Percentiles rank a stretch among this genome's conserved stretches.
Conservation (phyloP, 495 filamentous ascomycete species). For the Aspergillus sclerotioniger region DNA sequence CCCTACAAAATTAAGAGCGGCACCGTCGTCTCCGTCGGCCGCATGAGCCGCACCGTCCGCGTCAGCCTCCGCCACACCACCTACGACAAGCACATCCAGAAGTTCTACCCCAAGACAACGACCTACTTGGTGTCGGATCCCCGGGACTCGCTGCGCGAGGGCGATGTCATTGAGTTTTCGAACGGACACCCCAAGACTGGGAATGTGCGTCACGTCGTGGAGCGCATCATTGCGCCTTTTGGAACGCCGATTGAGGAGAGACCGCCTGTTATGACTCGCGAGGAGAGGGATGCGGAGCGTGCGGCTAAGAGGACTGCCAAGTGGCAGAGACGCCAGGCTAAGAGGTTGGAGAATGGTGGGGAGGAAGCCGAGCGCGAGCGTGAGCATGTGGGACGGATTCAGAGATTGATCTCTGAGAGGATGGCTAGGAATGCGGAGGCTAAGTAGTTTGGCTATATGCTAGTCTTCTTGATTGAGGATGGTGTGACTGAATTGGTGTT, state of each 20-base stretch:
- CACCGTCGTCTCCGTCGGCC: constrained; percentile 45
- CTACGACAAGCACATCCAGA: constrained; percentile 42
- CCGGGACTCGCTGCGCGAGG: constrained; percentile 64
- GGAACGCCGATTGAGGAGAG: constrained; percentile 60
- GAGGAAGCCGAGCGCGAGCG: constrained; percentile 1
- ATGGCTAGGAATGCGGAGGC: neutral
- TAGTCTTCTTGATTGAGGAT: too few species aligned
- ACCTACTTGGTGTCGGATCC: constrained; percentile 71
- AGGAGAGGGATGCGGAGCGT: constrained; percentile 54
- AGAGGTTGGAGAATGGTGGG: constrained; percentile 20
- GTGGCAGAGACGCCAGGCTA: constrained; percentile 43
- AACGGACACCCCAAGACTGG: constrained; percentile 63
- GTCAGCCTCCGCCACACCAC: constrained; percentile 35
- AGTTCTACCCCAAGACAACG: constrained; percentile 41
- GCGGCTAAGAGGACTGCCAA: constrained; percentile 50
- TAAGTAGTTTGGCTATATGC: too few species aligned
- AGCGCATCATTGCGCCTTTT: constrained; percentile 72
- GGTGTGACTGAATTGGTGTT: too few species aligned
- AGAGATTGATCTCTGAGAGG: constrained; percentile 18
- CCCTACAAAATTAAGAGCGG: constrained; percentile 40
- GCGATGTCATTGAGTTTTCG: constrained; percentile 78
- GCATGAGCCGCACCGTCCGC: constrained; percentile 45
- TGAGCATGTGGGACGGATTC: constrained; percentile 27
- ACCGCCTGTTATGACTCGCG: constrained; percentile 60
- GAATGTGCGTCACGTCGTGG: constrained; percentile 71